phyloP scores from a whole-genome alignment of 2,329 filamentous ascomycete genomes.

The Nemania sp. region DNA sequence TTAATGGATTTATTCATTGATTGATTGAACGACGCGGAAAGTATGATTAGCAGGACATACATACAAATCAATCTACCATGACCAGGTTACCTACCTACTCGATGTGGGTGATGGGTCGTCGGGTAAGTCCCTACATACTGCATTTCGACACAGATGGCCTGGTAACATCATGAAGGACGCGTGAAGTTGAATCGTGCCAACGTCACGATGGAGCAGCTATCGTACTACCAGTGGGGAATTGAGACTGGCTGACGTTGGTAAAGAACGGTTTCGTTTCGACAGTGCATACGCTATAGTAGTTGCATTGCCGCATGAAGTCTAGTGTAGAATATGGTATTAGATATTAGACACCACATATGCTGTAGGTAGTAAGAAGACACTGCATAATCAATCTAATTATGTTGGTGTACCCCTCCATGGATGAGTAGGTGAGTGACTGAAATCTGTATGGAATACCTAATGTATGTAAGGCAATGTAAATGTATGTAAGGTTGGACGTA shows the following conservation, averaged over 20 bases:
- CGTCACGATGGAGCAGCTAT: background rate
- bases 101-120: background rate
- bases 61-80: background rate
- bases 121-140: constrained; percentile 1
- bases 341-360: too few relatives aligned
- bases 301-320: background rate
- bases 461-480: too few relatives aligned
- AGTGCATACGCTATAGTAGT: background rate
- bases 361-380: too few relatives aligned
- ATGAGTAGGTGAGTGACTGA: background rate
- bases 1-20: background rate
- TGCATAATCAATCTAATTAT: background rate
- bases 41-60: background rate
- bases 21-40: background rate
- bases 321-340: background rate
- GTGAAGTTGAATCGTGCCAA: constrained; percentile 1
- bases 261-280: background rate
- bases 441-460: background rate
- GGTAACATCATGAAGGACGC: background rate
- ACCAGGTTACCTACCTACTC: background rate
- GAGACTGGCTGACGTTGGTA: background rate
- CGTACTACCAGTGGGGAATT: constrained; percentile 1
- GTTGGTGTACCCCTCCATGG: background rate
- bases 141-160: constrained; percentile 29
- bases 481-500: background rate